Conservation (phyloP, 768 basidiomycete genomes). For the Tulasnella sp. region DNA sequence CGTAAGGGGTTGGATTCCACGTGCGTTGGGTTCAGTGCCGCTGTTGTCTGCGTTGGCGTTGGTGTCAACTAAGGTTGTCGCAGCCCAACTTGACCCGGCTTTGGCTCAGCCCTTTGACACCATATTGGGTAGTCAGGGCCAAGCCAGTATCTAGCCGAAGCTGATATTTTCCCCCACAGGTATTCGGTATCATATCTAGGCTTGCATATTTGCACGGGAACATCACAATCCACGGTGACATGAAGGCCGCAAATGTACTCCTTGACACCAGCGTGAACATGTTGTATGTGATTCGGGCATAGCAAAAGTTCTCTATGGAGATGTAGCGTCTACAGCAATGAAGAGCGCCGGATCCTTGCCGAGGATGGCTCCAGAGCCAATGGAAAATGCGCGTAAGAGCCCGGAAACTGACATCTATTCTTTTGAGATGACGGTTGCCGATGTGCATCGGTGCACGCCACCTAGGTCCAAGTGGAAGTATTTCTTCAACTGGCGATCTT, state of each 20-base stretch:
- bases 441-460: background rate
- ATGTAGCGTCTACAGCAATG: background rate
- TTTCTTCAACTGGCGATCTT: too few relatives aligned
- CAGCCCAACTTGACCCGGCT: too few relatives aligned
- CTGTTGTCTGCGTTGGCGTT: too few relatives aligned
- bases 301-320: background rate
- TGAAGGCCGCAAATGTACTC: background rate
- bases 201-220: background rate
- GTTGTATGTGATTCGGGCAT: background rate
- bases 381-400: background rate
- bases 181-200: background rate
- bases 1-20: too few relatives aligned
- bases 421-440: slow-evolving; percentile 3
- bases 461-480: background rate
- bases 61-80: too few relatives aligned
- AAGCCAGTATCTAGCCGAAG: too few relatives aligned
- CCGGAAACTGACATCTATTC: background rate
- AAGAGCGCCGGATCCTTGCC: background rate
- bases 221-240: background rate
- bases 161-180: background rate
- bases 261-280: background rate
- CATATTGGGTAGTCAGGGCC: too few relatives aligned
- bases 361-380: background rate
- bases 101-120: too few relatives aligned
- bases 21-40: too few relatives aligned